Evolutionary conservation across 441 rosid genomes (phyloP), one percentile per base, ranked within the genome.

Genomic region (Gossypium aridum): DNA sequence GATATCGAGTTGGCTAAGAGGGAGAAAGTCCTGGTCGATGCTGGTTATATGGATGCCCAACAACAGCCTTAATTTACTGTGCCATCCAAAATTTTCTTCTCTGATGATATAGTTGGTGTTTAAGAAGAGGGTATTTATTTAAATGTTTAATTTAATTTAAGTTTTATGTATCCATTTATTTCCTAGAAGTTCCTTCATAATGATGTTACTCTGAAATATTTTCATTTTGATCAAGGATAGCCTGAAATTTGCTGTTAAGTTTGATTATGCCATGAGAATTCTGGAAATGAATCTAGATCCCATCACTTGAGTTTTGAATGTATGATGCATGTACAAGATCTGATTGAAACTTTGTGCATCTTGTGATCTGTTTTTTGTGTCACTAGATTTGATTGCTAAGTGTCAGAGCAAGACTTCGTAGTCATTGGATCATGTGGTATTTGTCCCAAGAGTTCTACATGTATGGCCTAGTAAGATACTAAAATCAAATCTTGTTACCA

Each of bases 1-100:
- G 96, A 93, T 66, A 13, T 90, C 19, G 97, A 91, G 71, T 13
- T 88, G 63, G 97, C 97, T 14, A 93, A 88, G 80, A 87, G 98
- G 76, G 97, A 91, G 91, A 90, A 91, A 78, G 94, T 91, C 31
- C 89, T 93, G 64, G 98, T 93, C 8, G 98, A 93, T 85, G 97
- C 96, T 47, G 95, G 96, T 6, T 93, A 74, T 37, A 85, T 93
- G 85, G 97, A 91, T 82, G 87, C 97, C 22, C 95, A 93, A 79
- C 97, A 93, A 64, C 96, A 93, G 74, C 98, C 94, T 72, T 88
- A 74, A 81, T 75, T 28, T 74, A 4, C 6, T 31, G 56, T 39
- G 26, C 17, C 56, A 7, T 65, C 2, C 17, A 8, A 65, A 22
- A 19, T 17, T 12, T 72, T 17, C 45, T 55, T 16, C 72, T 20